Evolutionary conservation across 345 rosid genomes (phyloP), one percentile per base, ranked within the genome.

Genomic region (Linum tenue): DNA sequence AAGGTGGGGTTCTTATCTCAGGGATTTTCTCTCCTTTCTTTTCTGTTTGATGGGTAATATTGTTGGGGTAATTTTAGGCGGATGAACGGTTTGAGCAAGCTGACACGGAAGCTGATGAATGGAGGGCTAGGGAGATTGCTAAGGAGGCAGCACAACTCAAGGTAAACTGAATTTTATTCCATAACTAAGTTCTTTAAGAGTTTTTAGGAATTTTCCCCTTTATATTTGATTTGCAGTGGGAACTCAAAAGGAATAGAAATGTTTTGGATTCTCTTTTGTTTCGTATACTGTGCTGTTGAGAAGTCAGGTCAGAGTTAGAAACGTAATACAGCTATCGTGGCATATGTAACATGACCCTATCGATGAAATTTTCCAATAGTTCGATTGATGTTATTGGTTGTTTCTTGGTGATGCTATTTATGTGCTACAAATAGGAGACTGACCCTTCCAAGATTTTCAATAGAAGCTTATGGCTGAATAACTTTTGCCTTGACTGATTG

Each of bases 61-160:
- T 67, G 40, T 67, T 38, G 59, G 66, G 22, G 7, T 48, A 12
- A 36, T 70, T 44, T 69, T 68, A 91, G 96, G 88, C 82, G 80
- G 80, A 37, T 56, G 88, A 86, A 64, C 82, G 37, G 64, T 86
- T 88, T 77, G 85, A 82, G 63, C 72, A 81, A 79, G 96, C 86
- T 74, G 80, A 87, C 82, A 71, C 67, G 57, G 89, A 83, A 77
- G 97, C 97, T 36, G 87, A 94, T 68, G 99, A 90, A 48, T 90
- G 97, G 91, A 85, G 89, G 64, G 95, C 92, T 44, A 82, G 82
- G 71, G 96, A 90, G 85, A 79, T 83, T 67, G 89, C 99, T 62
- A 88, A 84, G 81, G 96, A 90, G 65, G 82, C 79, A 66, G 96
- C 97, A 12, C 85, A 81, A 53, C 81, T 64, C 53, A 90, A 85